Evolutionary conservation across 257 asterid species (phyloP).

Genomic region (Plantago elongata): DNA sequence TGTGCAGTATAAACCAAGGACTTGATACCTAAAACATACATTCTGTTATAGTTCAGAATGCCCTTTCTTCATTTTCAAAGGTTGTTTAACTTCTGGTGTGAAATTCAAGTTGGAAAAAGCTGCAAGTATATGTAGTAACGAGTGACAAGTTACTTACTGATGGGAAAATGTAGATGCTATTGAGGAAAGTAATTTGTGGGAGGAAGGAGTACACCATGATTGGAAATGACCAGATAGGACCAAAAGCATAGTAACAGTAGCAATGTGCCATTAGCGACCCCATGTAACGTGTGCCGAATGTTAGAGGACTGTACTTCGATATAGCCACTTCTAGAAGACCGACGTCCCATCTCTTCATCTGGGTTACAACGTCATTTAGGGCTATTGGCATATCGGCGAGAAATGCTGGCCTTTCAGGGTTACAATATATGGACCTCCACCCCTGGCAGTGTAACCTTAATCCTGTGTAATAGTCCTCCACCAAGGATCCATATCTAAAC

Average conservation of each 20-base stretch:
- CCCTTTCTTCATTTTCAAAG: not conserved
- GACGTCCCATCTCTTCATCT: conserved; percentile 58
- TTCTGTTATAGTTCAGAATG: not conserved
- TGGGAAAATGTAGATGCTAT: conserved; percentile 48
- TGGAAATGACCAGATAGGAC: conserved; percentile 63
- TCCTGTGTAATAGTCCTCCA: conserved; percentile 72
- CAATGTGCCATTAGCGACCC: conserved; percentile 52
- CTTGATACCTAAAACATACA: conserved; percentile 40
- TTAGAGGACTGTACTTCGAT: conserved; percentile 48
- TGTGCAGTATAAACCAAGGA: conserved; percentile 47
- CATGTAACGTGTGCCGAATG: conserved; percentile 36
- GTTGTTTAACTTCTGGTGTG: too few species aligned
- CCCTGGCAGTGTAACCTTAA: conserved; percentile 65
- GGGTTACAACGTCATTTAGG: conserved; percentile 48
- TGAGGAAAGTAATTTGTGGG: conserved; percentile 54
- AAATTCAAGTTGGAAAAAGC: too few species aligned
- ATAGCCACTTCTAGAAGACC: conserved; percentile 70
- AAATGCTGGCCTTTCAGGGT: conserved; percentile 69
- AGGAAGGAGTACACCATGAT: conserved; percentile 49
- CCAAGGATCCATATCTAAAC: conserved; percentile 68
- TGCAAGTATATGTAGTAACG: too few species aligned
- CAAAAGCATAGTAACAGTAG: conserved; percentile 55
- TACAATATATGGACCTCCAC: conserved; percentile 62
- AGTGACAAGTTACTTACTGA: conserved; percentile 35
- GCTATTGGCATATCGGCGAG: conserved; percentile 59